phyloP scores from a whole-genome alignment of 371 early-diverging fungal genomes.

The Zopfochytrium polystomum region DNA sequence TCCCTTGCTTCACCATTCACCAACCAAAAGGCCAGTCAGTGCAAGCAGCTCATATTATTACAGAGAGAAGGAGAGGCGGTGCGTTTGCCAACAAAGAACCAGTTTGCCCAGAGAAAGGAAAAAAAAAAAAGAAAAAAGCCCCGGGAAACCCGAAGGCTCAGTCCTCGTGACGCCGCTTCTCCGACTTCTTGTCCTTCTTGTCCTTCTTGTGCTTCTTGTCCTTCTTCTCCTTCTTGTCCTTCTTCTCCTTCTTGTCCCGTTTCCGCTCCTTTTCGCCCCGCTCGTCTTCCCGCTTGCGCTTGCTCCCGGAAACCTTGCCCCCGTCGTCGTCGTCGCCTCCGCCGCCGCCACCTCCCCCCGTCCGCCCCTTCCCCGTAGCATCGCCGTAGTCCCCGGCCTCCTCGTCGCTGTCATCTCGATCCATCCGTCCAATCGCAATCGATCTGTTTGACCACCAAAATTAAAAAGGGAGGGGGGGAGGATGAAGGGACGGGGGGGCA shows the following conservation, averaged over 20 bases:
- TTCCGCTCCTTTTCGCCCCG: slow-evolving; percentile 12
- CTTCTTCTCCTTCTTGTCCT: slow-evolving; percentile 37
- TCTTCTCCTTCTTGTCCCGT: slow-evolving; percentile 24
- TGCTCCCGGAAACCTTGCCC: neutral
- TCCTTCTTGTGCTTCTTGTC: slow-evolving; percentile 49
- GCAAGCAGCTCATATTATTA: no score
- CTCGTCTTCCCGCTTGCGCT: neutral
- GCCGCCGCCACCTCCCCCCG: slow-evolving; percentile 4
- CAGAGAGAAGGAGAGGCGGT: no score
- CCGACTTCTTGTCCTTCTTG: slow-evolving; percentile 19
- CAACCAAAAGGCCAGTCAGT: no score
- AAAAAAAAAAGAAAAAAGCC: no score
- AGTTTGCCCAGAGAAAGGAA: no score
- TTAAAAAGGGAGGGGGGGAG: slow-evolving; percentile 29
- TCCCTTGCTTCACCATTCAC: no score
- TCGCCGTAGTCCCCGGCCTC: slow-evolving; percentile 31
- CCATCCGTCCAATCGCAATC: slow-evolving; percentile 21
- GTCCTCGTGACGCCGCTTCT: slow-evolving; percentile 6
- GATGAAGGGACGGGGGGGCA: slow-evolving; percentile 20
- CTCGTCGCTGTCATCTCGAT: slow-evolving; percentile 42
- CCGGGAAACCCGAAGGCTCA: neutral
- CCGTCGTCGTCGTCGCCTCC: neutral
- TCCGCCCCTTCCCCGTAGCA: slow-evolving; percentile 7
- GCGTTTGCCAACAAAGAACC: no score
- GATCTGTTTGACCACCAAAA: neutral